A percentile compares a stretch with the other conserved stretches of the same genome.
phyloP scores from a whole-genome alignment of 163 green algal species.

The Scenedesmus sp. region DNA sequence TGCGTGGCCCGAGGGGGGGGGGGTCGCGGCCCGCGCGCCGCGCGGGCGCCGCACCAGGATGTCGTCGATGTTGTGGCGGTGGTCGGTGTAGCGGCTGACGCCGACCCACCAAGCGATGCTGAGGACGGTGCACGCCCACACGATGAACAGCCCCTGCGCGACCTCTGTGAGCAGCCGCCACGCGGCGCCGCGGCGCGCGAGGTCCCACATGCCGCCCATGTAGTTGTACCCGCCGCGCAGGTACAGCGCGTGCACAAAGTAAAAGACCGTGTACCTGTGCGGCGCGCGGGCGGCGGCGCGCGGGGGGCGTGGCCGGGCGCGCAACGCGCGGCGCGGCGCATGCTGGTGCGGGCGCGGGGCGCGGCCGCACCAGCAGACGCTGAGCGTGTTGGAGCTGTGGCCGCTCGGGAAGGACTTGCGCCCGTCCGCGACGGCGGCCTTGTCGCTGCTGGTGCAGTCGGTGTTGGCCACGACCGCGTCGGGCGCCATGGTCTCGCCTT shows the following conservation, averaged over 20 bases:
- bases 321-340: too few relatives aligned
- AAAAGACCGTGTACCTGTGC: conserved; percentile 17
- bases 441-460: background rate
- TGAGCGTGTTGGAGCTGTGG: conserved; percentile 35
- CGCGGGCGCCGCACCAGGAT: conserved; percentile 27
- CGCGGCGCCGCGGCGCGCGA: background rate
- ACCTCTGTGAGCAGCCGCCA: conserved; percentile 9
- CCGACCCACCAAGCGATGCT: conserved; percentile 43
- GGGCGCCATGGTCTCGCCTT: background rate
- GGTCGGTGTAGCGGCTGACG: conserved; percentile 25
- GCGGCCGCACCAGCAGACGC: conserved; percentile 36
- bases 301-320: too few relatives aligned
- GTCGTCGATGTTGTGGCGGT: conserved; percentile 43
- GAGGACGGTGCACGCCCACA: conserved; percentile 15
- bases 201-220: conserved; percentile 17
- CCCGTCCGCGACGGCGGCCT: background rate
- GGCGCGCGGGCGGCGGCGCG: too few relatives aligned
- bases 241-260: conserved; percentile 25
- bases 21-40: too few relatives aligned
- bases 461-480: background rate
- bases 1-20: too few relatives aligned
- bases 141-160: background rate
- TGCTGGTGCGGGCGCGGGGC: too few relatives aligned
- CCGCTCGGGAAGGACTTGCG: conserved; percentile 32
- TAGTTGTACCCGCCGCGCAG: background rate